Evolutionary conservation across 805 yeast genomes (phyloP), one percentile per base, ranked within the genome.

Genomic region (Pichia californica): DNA sequence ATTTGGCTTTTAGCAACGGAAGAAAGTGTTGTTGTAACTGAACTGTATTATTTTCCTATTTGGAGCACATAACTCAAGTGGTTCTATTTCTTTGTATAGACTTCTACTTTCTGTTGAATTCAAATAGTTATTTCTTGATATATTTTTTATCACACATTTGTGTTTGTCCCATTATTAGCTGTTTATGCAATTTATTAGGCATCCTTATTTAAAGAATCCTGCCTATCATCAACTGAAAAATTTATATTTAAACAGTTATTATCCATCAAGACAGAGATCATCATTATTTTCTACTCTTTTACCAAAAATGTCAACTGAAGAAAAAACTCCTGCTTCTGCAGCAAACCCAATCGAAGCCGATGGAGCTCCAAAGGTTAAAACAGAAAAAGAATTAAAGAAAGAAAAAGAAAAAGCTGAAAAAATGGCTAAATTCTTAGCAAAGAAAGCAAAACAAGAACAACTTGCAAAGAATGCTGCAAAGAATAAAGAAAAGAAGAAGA

Each of bases 321-420:
- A 53, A 43, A 30, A 18, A 8, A 27, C 19, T 9, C 20, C 52
- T 8, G 46, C 47, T 14, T 53, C 46, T 16, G 52, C 31, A 10
- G 54, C 46, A 11, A 51, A 27, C 16, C 19, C 44, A 26, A 50
- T 42, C n/a, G 47, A 51, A 21, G 44, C 54, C 32, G 73, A 70
- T 55, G 77, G 70, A 67, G 45, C 54, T 23, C 48, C 41, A 19
- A 60, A 54, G 31, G 55, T 42, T 33, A 61, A 75, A 88, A 55
- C 77, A 77, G 60, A 79, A 75, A 67, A 77, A 83, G 87, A 85
- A 52, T 63, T 89, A 40, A 95, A 88, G 54, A 67, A 70, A 37
- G 77, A 81, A 57, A 74, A 82, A 50, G 71, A 68, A 32, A 73
- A 77, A 52, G 81, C 84, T 13, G 79, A 76, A 53, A 65, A 67